These are phyloP conservation scores for Penicillium sp. DNA, from an alignment of 2,329 filamentous ascomycete genomes.

Conservation along the genomic window DNA sequence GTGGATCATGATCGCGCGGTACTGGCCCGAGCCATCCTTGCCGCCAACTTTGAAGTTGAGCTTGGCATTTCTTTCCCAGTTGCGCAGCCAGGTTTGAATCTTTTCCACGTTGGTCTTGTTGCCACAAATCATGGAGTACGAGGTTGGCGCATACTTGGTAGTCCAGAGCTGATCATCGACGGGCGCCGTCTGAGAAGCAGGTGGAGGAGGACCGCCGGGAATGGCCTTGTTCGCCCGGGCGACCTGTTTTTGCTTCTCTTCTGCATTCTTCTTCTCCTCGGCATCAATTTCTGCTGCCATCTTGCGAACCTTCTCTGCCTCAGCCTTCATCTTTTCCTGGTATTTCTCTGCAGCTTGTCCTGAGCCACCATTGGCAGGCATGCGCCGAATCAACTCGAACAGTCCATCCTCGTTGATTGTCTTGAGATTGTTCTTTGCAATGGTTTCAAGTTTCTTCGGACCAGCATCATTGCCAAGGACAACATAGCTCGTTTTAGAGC, in stretches of 20 bases:
- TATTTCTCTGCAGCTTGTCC: constrained; percentile 83
- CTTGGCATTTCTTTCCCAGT: constrained; percentile 74
- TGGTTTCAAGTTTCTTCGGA: constrained; percentile 86
- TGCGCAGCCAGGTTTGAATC: constrained; percentile 79
- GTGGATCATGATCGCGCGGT: constrained; percentile 88
- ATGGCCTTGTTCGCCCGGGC: constrained; percentile 30
- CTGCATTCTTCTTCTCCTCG: constrained; percentile 58
- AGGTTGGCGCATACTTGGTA: constrained; percentile 85
- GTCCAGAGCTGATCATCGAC: constrained; percentile 75
- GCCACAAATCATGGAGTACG: constrained; percentile 83
- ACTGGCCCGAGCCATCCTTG: constrained; percentile 74
- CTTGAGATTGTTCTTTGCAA: constrained; percentile 72
- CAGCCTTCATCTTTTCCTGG: constrained; percentile 76
- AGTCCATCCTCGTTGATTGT: constrained; percentile 92
- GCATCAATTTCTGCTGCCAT: constrained; percentile 81
- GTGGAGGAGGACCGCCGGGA: constrained; percentile 15
- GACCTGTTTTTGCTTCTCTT: constrained; percentile 43
- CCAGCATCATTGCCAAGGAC: constrained; percentile 88
- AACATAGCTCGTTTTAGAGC: constrained; percentile 89
- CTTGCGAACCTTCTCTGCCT: constrained; percentile 74
- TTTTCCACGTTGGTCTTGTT: constrained; percentile 89
- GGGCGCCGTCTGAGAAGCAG: constrained; percentile 46
- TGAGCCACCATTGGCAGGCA: constrained; percentile 82
- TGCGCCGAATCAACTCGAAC: constrained; percentile 72
- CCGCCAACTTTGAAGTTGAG: constrained; percentile 78